Percentiles rank a stretch among this genome's conserved stretches.
These are phyloP conservation scores for Agaricus subrufescens DNA, from an alignment of 768 basidiomycete species.

Conservation along the genomic window DNA sequence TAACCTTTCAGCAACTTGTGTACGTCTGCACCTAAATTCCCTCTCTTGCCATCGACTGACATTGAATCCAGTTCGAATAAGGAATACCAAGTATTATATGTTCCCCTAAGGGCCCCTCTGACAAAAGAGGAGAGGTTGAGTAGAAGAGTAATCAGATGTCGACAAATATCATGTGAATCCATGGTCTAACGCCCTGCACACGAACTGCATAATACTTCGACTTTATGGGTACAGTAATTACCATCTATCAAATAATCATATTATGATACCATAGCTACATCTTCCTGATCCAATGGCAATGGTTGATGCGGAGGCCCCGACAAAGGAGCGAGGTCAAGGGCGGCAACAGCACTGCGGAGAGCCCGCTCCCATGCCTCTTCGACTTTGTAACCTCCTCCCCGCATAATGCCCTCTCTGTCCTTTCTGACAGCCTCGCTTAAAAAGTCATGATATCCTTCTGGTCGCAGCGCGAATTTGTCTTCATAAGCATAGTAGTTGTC, in stretches of 20 bases:
- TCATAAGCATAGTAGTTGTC: constrained; percentile 77
- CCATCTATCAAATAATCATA: constrained; percentile 1
- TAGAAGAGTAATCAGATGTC: constrained; percentile 43
- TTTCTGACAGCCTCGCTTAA: constrained; percentile 71
- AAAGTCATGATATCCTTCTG: constrained; percentile 63
- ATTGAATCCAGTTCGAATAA: constrained; percentile 35
- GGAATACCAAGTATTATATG: constrained; percentile 81
- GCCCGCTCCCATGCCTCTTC: constrained; percentile 88
- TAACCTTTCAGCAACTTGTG: constrained; percentile 4
- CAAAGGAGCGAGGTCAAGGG: constrained; percentile 57
- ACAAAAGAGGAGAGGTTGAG: constrained; percentile 43
- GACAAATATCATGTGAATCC: constrained; percentile 2
- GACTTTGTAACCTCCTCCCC: constrained; percentile 76
- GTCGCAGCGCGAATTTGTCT: constrained; percentile 52
- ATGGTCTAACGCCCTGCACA: background rate
- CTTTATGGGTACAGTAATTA: background rate
- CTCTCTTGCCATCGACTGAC: background rate
- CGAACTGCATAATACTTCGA: background rate
- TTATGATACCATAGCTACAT: constrained; percentile 39
- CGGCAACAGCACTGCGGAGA: constrained; percentile 67
- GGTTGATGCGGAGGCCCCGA: constrained; percentile 21
- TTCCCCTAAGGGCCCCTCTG: constrained; percentile 66
- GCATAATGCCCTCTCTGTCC: constrained; percentile 75
- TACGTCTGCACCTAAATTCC: background rate
- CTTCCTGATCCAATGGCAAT: constrained; percentile 24